Conservation (phyloP, 176 grass and related monocot species). For the Aegilops bicornis region DNA sequence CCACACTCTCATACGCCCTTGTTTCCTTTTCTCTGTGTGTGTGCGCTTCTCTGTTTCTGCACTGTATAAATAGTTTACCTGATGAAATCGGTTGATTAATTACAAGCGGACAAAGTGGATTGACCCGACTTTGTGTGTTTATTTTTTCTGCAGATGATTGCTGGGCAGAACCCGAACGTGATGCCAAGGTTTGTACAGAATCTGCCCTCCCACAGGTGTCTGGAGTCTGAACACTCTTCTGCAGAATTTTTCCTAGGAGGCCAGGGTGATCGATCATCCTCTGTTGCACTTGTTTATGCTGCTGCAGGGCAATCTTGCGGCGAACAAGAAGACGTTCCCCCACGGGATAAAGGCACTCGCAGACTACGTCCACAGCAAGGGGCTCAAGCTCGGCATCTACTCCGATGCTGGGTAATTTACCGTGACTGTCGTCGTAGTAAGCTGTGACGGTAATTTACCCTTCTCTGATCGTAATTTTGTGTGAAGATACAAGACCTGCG, state of each 20-base stretch:
- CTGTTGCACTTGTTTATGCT: neutral
- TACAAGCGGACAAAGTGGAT: neutral
- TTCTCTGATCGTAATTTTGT: neutral
- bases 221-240: neutral
- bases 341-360: slow-evolving; percentile 81
- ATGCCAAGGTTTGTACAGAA: slow-evolving; percentile 38
- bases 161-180: slow-evolving; percentile 72
- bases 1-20: neutral
- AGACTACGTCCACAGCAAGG: slow-evolving; percentile 85
- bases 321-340: slow-evolving; percentile 65
- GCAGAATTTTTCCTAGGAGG: neutral
- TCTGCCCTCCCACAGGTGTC: neutral
- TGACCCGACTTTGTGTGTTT: neutral
- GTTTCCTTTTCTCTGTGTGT: too few relatives aligned
- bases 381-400: slow-evolving; percentile 93
- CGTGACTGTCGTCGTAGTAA: too few relatives aligned
- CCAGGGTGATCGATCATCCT: neutral
- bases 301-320: slow-evolving; percentile 58
- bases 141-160: slow-evolving; percentile 60
- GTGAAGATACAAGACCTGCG: slow-evolving; percentile 64
- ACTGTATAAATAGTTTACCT: neutral
- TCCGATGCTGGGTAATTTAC: slow-evolving; percentile 65
- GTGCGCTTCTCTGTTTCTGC: neutral
- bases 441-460: neutral
- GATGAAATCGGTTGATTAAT: neutral